These are phyloP conservation scores for Penicillium sclerotigenum DNA, from an alignment of 2,329 filamentous ascomycete genomes.

Conservation along the genomic window DNA sequence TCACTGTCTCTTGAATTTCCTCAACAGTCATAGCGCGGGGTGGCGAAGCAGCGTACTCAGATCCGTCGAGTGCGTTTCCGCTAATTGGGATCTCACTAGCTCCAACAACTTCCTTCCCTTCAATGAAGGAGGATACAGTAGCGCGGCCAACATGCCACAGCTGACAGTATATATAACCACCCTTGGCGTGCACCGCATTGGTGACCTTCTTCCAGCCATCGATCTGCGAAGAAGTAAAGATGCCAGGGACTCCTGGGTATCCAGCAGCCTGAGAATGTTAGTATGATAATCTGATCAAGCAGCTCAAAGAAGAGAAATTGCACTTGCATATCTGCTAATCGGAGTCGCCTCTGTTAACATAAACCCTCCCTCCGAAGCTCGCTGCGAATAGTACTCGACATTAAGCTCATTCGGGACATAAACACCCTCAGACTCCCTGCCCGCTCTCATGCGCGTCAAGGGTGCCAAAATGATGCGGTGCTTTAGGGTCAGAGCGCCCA, in stretches of 20 bases:
- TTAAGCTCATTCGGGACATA: slow-evolving; percentile 31
- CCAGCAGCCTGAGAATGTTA: slow-evolving; percentile 23
- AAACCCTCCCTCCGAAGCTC: slow-evolving; percentile 34
- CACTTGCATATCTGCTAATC: slow-evolving; percentile 27
- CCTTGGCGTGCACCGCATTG: slow-evolving; percentile 34
- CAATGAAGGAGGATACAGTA: slow-evolving; percentile 41
- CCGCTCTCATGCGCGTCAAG: slow-evolving; percentile 28
- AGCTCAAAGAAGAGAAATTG: rapidly evolving
- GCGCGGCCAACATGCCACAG: slow-evolving; percentile 39
- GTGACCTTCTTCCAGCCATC: slow-evolving; percentile 33
- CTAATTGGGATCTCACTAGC: slow-evolving; percentile 35
- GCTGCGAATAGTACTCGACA: slow-evolving; percentile 33
- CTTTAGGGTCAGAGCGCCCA: slow-evolving; percentile 24
- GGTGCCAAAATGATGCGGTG: slow-evolving; percentile 30
- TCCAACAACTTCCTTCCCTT: slow-evolving; percentile 27
- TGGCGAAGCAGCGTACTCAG: slow-evolving; percentile 28
- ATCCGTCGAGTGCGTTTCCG: slow-evolving; percentile 41
- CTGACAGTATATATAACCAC: slow-evolving; percentile 33
- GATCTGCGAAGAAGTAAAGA: slow-evolving; percentile 31
- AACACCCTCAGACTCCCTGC: slow-evolving; percentile 29
- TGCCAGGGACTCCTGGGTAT: slow-evolving; percentile 30
- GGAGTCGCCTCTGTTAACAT: slow-evolving; percentile 36
- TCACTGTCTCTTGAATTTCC: slow-evolving; percentile 39
- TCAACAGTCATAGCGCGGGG: slow-evolving; percentile 36
- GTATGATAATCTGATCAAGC: background rate